Evolutionary conservation across 257 asterid species (phyloP), one percentile per base, ranked within the genome.

Genomic region (Rhazya stricta): DNA sequence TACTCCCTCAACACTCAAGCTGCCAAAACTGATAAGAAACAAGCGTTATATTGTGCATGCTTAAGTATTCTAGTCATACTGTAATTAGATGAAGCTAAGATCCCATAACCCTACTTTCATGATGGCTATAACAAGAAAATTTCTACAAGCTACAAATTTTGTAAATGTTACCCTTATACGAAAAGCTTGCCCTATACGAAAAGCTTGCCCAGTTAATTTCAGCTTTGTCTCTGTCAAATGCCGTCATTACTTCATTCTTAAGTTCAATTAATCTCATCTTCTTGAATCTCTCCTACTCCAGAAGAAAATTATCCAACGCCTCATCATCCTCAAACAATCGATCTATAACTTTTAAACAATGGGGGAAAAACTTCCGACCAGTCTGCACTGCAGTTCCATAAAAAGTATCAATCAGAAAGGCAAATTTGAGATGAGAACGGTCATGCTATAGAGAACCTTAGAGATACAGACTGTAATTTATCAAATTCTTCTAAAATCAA

Each of bases 311-410:
- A 2, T 90, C 96, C 0, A 86, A 77, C 86, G 78, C 3, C n/a
- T 81, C 69, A 27, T 91, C 98, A 67, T 91, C 94, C 83, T 85
- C 89, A 91, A n/a, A 37, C 34, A 93, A 84, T 79, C 72, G 86
- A 77, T 94, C 98, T 53, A 94, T 80, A 69, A 91, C 88, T 76
- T 84, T 90, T 1, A 96, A 89, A 88, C 96, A 94, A 71, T 86
- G 89, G 6, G 98, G 98, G 87, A 91, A 91, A 73, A 84, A 91
- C 15, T 91, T 89, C 53, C 85, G 83, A 3, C 92, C 97, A 0
- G 91, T 88, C 36, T 85, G 91, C 86, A 85, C 97, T 91, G 89
- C 74, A 79, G 68, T 19, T 42, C 27, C 37, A 7, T 19, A 39
- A 71, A 61, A 71, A 13, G 67, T 42, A 54, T 11, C 2, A 42